Evolutionary conservation across 2,329 filamentous ascomycete species (phyloP).

Genomic region (Talaromyces sp.): DNA sequence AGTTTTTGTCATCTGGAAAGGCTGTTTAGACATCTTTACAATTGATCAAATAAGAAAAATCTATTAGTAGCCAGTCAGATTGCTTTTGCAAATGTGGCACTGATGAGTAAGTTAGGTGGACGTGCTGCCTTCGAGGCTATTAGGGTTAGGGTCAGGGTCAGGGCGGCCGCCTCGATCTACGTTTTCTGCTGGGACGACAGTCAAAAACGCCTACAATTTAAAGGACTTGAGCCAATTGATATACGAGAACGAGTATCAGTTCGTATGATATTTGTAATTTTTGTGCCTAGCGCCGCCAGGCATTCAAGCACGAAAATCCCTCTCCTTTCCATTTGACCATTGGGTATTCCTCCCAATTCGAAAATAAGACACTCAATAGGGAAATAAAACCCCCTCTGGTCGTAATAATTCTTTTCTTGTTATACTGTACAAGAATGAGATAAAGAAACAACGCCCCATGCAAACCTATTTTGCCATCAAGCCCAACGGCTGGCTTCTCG

Average conservation of each 20-base stretch:
- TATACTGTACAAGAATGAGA: neutral
- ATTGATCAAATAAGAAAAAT: too few relatives aligned
- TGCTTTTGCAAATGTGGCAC: too few relatives aligned
- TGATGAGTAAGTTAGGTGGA: too few relatives aligned
- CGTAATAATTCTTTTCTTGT: neutral
- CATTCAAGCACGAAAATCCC: neutral
- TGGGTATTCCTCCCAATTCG: neutral
- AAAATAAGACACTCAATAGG: neutral
- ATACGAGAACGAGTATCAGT: neutral
- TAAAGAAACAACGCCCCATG: neutral
- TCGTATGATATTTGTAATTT: neutral
- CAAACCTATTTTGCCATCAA: neutral
- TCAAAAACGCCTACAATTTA: neutral
- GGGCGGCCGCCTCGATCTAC: too few relatives aligned
- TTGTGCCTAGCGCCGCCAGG: neutral
- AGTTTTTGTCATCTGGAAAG: neutral
- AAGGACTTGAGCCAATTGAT: neutral
- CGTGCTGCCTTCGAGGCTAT: too few relatives aligned
- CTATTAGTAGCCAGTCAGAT: too few relatives aligned
- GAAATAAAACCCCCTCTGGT: neutral
- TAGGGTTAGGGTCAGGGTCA: too few relatives aligned
- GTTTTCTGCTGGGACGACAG: neutral
- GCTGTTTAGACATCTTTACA: neutral
- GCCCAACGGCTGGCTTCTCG: conserved; percentile 31
- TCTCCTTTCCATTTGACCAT: neutral